phyloP scores from a whole-genome alignment of 306 rosid genomes.

The Casuarina equisetifolia region DNA sequence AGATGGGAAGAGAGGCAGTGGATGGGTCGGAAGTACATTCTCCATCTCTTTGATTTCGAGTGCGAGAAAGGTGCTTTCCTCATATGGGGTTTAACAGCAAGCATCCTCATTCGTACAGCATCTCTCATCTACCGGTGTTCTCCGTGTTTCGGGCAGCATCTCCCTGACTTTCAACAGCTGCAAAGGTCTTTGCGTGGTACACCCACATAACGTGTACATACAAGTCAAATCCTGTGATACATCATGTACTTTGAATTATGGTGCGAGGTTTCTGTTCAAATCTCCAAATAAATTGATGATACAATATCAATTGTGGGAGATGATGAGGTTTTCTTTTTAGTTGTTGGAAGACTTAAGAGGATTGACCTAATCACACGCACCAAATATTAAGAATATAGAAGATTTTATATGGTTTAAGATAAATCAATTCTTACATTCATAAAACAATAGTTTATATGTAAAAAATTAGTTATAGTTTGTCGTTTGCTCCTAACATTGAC shows the following conservation, averaged over 20 bases:
- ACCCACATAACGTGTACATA: neutral
- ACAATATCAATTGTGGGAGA: too few species aligned
- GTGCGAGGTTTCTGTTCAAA: too few species aligned
- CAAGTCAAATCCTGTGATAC: neutral
- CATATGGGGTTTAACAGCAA: conserved; percentile 40
- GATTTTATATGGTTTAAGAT: too few species aligned
- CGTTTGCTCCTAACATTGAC: too few species aligned
- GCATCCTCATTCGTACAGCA: conserved; percentile 36
- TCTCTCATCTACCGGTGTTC: conserved; percentile 28
- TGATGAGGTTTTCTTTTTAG: too few species aligned
- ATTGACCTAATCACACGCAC: too few species aligned
- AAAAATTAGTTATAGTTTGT: too few species aligned
- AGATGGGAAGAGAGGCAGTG: conserved; percentile 38
- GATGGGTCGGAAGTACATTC: conserved; percentile 36
- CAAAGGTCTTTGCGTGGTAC: conserved; percentile 9
- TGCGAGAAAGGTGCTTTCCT: conserved; percentile 20
- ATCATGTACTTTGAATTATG: neutral
- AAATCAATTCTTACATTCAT: too few species aligned
- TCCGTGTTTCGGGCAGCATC: conserved; percentile 18
- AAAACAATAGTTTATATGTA: too few species aligned
- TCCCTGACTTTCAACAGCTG: conserved; percentile 40
- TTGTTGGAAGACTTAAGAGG: too few species aligned
- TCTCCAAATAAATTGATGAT: too few species aligned
- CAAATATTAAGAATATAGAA: too few species aligned
- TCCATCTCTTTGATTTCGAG: conserved; percentile 32